Base-by-base conservation (phyloP, 2,329 filamentous ascomycete genomes). In the Fusarium clavum region DNA sequence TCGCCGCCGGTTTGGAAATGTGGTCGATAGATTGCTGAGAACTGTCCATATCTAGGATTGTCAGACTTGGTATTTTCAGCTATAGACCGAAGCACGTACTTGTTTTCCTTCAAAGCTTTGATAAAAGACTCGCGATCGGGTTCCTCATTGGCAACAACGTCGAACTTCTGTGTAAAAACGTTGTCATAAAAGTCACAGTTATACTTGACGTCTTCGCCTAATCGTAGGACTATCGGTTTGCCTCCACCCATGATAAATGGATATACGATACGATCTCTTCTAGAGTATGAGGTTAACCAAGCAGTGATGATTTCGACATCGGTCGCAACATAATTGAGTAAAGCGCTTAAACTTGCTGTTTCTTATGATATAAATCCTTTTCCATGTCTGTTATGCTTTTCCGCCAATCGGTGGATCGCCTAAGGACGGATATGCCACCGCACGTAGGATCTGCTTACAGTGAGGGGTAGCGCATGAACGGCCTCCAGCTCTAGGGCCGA, bases 1-100 rank as follows among this genome's bases (percentile, higher is more conserved):
- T 90, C 87, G 6, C 86, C 87, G n/a, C 88, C 88, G 0, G 85
- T 87, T 49, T 87, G 84, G 81, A 86, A 90, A 69, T 88, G 87
- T 0, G 88, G 88, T 5, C 88, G 82, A 71, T 86, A 86, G 67
- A 83, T 81, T 44, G 84, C 85, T 4, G 77, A 73, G 59, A 75
- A 74, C 6, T 75, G 60, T 3, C 73, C 73, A 67, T 75, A 75
- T 60, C 72, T 73, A 3, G 0, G 2, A 4, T 0, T 10, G 10
- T 70, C 22, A 69, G 53, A 18, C n/a, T 6, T 22, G 2, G 6
- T 6, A 10, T 0, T 1, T 8, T 4, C 7, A 4, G 8, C 3
- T 14, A 1, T 1, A 11, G 8, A 6, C 8, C 2, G 8, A 4
- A 13, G 12, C 14, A n/a, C 41, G 25, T 29, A 71, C 71, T 73